phyloP scores from a whole-genome alignment of 2,329 filamentous ascomycete genomes.

The Trichoderma arundinaceum region DNA sequence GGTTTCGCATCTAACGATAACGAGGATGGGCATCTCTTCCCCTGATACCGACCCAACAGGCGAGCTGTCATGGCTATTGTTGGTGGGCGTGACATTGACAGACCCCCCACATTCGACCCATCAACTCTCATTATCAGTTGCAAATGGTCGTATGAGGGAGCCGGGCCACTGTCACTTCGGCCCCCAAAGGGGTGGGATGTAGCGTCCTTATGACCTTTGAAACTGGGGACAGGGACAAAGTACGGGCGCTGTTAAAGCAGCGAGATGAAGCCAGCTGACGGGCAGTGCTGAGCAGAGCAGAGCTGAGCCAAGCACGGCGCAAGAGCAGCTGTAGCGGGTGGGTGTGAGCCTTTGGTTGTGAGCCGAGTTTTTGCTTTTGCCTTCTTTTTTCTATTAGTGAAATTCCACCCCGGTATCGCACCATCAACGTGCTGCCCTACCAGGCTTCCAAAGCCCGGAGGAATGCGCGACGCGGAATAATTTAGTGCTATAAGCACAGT shows the following conservation, averaged over 20 bases:
- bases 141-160: slow-evolving; percentile 13
- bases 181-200: slow-evolving; percentile 27
- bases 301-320: neutral
- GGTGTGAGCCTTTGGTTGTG: neutral
- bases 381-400: neutral
- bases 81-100: slow-evolving; percentile 21
- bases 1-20: slow-evolving; percentile 8
- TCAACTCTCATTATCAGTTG: slow-evolving; percentile 17
- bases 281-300: neutral
- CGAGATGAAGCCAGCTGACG: slow-evolving; percentile 22
- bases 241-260: slow-evolving; percentile 18
- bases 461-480: slow-evolving; percentile 10
- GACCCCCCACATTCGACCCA: slow-evolving; percentile 23
- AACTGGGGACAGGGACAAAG: neutral
- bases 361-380: no score
- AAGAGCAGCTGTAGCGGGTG: neutral
- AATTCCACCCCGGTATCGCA: slow-evolving; percentile 31
- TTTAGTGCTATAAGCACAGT: slow-evolving; percentile 18
- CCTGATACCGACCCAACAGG: slow-evolving; percentile 17
- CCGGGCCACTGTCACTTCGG: slow-evolving; percentile 10
- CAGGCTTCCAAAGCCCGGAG: neutral
- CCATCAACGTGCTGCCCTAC: slow-evolving; percentile 7
- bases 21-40: neutral
- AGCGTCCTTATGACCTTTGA: slow-evolving; percentile 26
- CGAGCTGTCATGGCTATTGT: slow-evolving; percentile 16